Conservation (phyloP, 2,329 filamentous ascomycete genomes). For the Fusarium sp. region DNA sequence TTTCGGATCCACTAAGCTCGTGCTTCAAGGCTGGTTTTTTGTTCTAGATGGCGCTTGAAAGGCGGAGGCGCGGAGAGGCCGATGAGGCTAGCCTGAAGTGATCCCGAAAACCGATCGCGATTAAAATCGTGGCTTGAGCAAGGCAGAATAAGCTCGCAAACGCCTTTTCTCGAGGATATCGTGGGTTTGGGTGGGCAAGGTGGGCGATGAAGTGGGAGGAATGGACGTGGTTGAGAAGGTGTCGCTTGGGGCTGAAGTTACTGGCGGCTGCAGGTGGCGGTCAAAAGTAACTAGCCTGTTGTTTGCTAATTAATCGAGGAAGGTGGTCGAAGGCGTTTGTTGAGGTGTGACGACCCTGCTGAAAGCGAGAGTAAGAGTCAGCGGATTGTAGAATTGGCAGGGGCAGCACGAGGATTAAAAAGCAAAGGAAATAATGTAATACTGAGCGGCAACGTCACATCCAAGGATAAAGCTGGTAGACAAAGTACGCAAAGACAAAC, state of each 20-base stretch:
- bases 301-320: conserved; percentile 27
- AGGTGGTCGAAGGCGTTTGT: conserved; percentile 5
- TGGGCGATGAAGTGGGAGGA: conserved; percentile 9
- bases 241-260: conserved; percentile 18
- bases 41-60: conserved; percentile 38
- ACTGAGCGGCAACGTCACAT: conserved; percentile 33
- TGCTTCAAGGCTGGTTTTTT: conserved; percentile 35
- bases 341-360: conserved; percentile 28
- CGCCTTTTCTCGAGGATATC: conserved; percentile 10
- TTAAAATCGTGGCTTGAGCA: conserved; percentile 27
- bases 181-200: conserved; percentile 26
- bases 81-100: conserved; percentile 36
- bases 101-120: conserved; percentile 23
- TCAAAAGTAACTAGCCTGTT: conserved; percentile 37
- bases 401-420: conserved; percentile 23
- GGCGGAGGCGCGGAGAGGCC: conserved; percentile 40
- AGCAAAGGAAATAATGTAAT: conserved; percentile 12
- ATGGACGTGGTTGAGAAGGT: conserved; percentile 22
- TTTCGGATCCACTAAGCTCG: conserved; percentile 41
- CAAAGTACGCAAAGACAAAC: conserved; percentile 6
- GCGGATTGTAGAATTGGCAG: conserved; percentile 17
- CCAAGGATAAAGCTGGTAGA: conserved; percentile 13
- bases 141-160: conserved; percentile 8
- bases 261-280: conserved; percentile 32
- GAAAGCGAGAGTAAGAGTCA: conserved; percentile 18